Percentiles rank a stretch among this genome's conserved stretches.
Evolutionary conservation across 2,329 filamentous ascomycete genomes (phyloP).

Genomic region (Diaporthe nobilis): DNA sequence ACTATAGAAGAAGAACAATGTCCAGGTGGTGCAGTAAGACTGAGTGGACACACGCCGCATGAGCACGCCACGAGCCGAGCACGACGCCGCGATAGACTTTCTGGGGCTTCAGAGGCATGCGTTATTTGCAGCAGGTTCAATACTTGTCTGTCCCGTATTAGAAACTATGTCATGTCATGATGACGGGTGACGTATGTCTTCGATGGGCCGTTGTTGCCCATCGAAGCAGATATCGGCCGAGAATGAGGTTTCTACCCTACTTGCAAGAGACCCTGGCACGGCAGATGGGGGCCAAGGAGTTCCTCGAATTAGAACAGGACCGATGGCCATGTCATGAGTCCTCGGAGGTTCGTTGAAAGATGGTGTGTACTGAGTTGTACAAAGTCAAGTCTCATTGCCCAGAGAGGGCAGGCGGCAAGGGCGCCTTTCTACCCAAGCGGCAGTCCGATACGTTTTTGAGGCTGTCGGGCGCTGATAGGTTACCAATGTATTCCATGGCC

Average conservation of each 20-base stretch:
- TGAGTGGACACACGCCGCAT: conserved; percentile 59
- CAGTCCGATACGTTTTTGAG: conserved; percentile 49
- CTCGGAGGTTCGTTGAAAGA: conserved; percentile 18
- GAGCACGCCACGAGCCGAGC: not conserved
- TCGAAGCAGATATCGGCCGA: not conserved
- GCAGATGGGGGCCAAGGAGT: conserved; percentile 44
- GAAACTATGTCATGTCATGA: not conserved
- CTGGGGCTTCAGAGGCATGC: conserved; percentile 1
- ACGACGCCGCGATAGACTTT: not conserved
- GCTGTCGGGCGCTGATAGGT: conserved; percentile 55
- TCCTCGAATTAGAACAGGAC: conserved; percentile 44
- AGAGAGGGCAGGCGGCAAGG: conserved; percentile 59
- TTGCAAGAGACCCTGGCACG: conserved; percentile 39
- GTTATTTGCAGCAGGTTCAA: not conserved
- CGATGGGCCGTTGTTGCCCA: not conserved
- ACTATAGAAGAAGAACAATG: conserved; percentile 87
- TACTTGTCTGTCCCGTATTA: not conserved
- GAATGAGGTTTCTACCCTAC: conserved; percentile 37
- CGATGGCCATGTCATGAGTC: conserved; percentile 24
- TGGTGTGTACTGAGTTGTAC: conserved; percentile 62
- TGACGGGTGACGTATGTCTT: conserved; percentile 18
- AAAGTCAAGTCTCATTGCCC: conserved; percentile 50
- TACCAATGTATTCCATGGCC: conserved; percentile 44
- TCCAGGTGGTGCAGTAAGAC: conserved; percentile 81
- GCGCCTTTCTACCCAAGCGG: conserved; percentile 66